These are phyloP conservation scores for Trichoderma endophyticum DNA, from an alignment of 2,329 filamentous ascomycete genomes.

Conservation along the genomic window DNA sequence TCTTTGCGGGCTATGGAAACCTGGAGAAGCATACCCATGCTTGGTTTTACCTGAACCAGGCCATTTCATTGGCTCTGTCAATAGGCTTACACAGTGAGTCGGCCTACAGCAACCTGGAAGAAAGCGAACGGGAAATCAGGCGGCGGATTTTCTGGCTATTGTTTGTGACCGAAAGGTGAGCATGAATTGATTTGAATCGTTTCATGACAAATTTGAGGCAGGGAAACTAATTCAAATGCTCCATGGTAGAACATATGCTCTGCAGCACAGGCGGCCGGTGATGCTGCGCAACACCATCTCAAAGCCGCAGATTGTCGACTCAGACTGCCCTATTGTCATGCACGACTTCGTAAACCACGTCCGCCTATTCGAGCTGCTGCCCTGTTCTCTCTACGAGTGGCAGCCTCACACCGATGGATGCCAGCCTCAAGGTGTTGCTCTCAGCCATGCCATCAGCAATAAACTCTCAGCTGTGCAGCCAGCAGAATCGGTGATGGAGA, in stretches of 20 bases:
- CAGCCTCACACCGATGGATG: slow-evolving; percentile 23
- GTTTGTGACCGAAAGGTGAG: slow-evolving; percentile 33
- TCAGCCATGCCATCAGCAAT: slow-evolving; percentile 28
- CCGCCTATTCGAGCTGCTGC: slow-evolving; percentile 30
- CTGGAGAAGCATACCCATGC: slow-evolving; percentile 29
- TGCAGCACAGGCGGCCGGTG: slow-evolving; percentile 31
- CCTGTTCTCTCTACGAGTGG: slow-evolving; percentile 33
- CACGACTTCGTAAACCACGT: slow-evolving; percentile 35
- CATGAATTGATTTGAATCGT: neutral
- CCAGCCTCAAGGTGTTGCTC: slow-evolving; percentile 24
- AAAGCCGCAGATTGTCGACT: slow-evolving; percentile 32
- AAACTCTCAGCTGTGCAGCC: slow-evolving; percentile 29
- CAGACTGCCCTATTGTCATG: slow-evolving; percentile 33
- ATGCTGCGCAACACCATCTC: slow-evolving; percentile 30
- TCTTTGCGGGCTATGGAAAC: slow-evolving; percentile 33
- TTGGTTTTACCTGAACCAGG: slow-evolving; percentile 35
- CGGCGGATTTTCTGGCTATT: slow-evolving; percentile 34
- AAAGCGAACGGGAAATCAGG: slow-evolving; percentile 28
- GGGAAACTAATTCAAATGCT: neutral
- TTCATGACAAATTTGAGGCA: neutral
- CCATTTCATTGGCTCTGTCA: slow-evolving; percentile 29
- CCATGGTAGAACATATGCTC: slow-evolving; percentile 29
- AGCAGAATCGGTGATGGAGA: slow-evolving; percentile 30
- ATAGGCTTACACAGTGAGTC: slow-evolving; percentile 29
- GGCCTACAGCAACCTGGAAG: slow-evolving; percentile 25